Base-by-base conservation (phyloP, 495 filamentous ascomycete genomes). In the Penicillium odoratum region DNA sequence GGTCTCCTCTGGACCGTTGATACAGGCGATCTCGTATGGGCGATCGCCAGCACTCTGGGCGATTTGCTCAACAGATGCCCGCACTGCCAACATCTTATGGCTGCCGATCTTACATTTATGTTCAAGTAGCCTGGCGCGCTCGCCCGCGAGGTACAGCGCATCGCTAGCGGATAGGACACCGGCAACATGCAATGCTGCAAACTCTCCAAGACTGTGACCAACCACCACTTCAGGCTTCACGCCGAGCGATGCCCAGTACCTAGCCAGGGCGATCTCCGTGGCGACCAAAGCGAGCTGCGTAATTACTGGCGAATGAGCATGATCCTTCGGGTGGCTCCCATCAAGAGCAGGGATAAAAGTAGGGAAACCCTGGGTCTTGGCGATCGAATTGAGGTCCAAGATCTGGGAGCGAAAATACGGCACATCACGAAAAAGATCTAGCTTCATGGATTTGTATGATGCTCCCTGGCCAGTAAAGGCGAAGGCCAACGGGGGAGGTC, bases 151-250 rank as follows among this genome's bases (percentile, higher is more conserved):
- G 66, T 85, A 89, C 53, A 96, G 81, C 25, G 86, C 82, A 66
- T 95, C 92, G 60, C 78, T 83, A 28, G 82, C 85, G 15, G 88
- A 89, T 1, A 96, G 72, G 8, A 94, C 88, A 28, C 89, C 92
- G 7, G 90, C 84, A 25, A 86, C 83, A 57, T 89, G 77, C 1
- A 95, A 76, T n/a, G 92, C 92, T 36, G 90, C 89, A 70, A 93
- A 94, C 69, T 96, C 91, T 49, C 92, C 92, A 9, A 85, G 61
- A 66, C 90, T 93, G 74, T 96, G 92, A 40, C 92, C 92, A 42
- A 94, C 73, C 1, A 94, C 89, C 25, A 81, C 85, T 54, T 78
- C 76, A 6, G 90, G 89, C 34, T 75, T 81, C 57, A 93, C 75
- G 38, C 90, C 91, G 78, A 87, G 88, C 2, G 87, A 85, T 8